Percentiles rank a stretch among this genome's conserved stretches.
Conservation (phyloP, 768 basidiomycete species). For the Hydnomerulius pinastri region DNA sequence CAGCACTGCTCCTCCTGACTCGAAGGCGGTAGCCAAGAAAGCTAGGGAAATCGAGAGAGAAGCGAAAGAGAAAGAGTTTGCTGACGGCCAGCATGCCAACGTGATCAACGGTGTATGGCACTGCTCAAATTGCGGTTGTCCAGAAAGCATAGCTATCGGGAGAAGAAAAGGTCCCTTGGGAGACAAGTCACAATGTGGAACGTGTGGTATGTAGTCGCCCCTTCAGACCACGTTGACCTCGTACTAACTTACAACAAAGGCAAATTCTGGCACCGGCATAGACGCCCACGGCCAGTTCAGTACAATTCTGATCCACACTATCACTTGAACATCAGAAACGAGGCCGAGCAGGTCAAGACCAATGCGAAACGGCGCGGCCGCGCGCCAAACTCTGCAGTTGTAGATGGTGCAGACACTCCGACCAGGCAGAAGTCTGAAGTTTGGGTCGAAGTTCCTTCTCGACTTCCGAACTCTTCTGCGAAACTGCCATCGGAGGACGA, state of each 20-base stretch:
- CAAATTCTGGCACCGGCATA: conserved; percentile 88
- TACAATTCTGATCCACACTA: conserved; percentile 77
- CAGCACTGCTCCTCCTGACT: conserved; percentile 43
- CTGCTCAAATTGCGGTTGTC: conserved; percentile 93
- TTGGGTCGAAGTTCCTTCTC: conserved; percentile 36
- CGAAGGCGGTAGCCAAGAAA: conserved; percentile 54
- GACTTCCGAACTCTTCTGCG: conserved; percentile 32
- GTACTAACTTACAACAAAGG: conserved; percentile 44
- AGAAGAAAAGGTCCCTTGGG: conserved; percentile 88
- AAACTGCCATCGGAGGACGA: conserved; percentile 44
- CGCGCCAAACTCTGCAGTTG: conserved; percentile 22
- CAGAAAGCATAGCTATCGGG: conserved; percentile 82
- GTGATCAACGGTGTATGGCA: conserved; percentile 88
- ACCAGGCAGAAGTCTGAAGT: conserved; percentile 39
- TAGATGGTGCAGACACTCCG: conserved; percentile 57
- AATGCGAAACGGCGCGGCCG: conserved; percentile 52
- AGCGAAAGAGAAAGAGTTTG: conserved; percentile 82
- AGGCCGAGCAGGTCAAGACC: conserved; percentile 56
- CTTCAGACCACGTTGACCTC: conserved; percentile 2
- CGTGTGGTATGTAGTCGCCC: conserved; percentile 69
- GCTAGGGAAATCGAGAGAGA: conserved; percentile 77
- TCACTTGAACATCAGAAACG: conserved; percentile 59
- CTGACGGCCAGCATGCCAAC: conserved; percentile 81
- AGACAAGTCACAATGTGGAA: conserved; percentile 86
- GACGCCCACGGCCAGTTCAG: conserved; percentile 75